Evolutionary conservation across 2,329 filamentous ascomycete species (phyloP).

Genomic region (Zasmidium cellare): DNA sequence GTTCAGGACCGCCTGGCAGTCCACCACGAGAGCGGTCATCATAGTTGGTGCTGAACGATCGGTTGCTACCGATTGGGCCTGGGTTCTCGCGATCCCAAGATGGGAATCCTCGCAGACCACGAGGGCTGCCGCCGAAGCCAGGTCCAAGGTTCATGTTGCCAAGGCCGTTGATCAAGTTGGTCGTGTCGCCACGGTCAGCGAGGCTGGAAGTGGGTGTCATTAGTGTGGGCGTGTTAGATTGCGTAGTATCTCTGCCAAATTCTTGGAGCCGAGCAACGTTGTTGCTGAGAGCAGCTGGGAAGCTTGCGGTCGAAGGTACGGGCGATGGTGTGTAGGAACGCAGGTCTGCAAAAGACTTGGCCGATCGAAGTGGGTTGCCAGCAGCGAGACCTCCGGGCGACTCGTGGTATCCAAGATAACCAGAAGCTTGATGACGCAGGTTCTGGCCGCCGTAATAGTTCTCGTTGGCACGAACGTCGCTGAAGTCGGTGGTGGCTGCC

Average conservation of each 20-base stretch:
- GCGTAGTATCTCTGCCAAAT: slow-evolving; percentile 56
- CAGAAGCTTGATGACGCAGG: slow-evolving; percentile 75
- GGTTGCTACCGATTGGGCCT: slow-evolving; percentile 65
- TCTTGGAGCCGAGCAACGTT: slow-evolving; percentile 64
- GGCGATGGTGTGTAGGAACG: slow-evolving; percentile 94
- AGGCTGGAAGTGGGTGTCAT: slow-evolving; percentile 54
- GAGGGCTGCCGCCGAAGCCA: slow-evolving; percentile 55
- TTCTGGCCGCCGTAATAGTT: slow-evolving; percentile 73
- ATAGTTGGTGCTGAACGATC: slow-evolving; percentile 60
- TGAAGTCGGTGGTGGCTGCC: slow-evolving; percentile 96
- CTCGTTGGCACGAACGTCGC: slow-evolving; percentile 72
- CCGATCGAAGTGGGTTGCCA: slow-evolving; percentile 79
- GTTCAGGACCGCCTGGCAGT: slow-evolving; percentile 49
- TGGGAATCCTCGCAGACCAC: slow-evolving; percentile 60
- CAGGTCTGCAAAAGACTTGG: slow-evolving; percentile 95
- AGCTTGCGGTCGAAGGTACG: slow-evolving; percentile 84
- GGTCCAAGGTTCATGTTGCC: slow-evolving; percentile 60
- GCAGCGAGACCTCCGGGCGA: slow-evolving; percentile 65
- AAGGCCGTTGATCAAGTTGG: slow-evolving; percentile 63
- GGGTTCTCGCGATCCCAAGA: slow-evolving; percentile 60
- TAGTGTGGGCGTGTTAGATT: slow-evolving; percentile 66
- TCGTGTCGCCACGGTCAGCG: slow-evolving; percentile 30
- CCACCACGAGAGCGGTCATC: slow-evolving; percentile 54
- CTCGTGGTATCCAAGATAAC: slow-evolving; percentile 82
- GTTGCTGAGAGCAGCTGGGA: slow-evolving; percentile 66